Percentiles rank a stretch among this genome's conserved stretches.
phyloP scores from a whole-genome alignment of 2,329 filamentous ascomycete species.

The Achaetomium macrosporum region DNA sequence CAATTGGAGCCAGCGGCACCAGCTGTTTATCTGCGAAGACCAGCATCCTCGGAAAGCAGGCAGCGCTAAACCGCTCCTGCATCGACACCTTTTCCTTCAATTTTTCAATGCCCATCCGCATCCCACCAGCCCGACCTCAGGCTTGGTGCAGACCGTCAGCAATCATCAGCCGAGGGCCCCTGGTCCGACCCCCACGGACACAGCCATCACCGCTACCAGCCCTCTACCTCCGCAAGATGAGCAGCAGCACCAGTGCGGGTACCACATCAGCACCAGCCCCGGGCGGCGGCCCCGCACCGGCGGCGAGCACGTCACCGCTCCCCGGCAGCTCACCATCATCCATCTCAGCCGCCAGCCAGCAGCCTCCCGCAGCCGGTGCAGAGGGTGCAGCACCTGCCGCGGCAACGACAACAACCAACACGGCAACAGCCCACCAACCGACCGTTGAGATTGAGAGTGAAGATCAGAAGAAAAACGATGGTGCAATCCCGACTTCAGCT shows the following conservation, averaged over 20 bases:
- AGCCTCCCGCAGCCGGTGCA: not conserved
- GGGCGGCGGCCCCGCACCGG: conserved; percentile 11
- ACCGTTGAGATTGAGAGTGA: not conserved
- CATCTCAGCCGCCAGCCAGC: not conserved
- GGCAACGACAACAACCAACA: not conserved
- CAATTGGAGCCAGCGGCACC: not conserved
- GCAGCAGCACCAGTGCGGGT: not conserved
- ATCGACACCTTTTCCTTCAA: too few relatives aligned
- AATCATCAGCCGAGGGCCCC: not conserved
- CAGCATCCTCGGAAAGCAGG: not conserved
- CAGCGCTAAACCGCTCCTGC: not conserved
- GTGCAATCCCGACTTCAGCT: not conserved
- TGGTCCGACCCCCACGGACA: conserved; percentile 1
- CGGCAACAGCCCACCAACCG: not conserved
- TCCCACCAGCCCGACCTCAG: not conserved
- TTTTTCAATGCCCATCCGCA: conserved; percentile 10
- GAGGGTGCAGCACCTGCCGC: conserved; percentile 11
- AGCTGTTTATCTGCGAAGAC: not conserved
- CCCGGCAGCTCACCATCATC: conserved; percentile 19
- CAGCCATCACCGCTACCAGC: not conserved
- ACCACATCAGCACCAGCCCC: not conserved
- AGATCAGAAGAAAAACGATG: not conserved
- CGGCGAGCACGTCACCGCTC: conserved; percentile 23
- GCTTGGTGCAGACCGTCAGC: not conserved
- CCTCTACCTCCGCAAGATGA: not conserved